Conservation (phyloP, 2,329 filamentous ascomycete genomes). For the Ophiosphaerella narmari region DNA sequence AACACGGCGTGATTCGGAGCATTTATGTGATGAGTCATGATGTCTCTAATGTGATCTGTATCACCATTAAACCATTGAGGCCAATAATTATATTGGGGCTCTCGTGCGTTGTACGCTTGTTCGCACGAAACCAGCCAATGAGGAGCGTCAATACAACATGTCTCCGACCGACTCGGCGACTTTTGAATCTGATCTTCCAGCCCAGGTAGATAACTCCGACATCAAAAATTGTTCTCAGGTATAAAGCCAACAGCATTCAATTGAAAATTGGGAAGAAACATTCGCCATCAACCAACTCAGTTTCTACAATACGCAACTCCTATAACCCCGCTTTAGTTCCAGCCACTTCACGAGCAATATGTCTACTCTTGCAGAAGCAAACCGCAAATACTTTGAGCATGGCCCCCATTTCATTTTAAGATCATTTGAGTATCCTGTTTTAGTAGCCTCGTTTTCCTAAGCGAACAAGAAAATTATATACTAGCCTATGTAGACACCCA, state of each 20-base stretch:
- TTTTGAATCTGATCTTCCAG: slow-evolving; percentile 1
- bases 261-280: neutral
- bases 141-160: neutral
- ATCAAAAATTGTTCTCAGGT: neutral
- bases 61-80: too few species aligned
- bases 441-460: too few species aligned
- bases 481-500: too few species aligned
- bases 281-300: neutral
- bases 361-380: slow-evolving; percentile 38
- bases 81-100: too few species aligned
- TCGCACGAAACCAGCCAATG: neutral
- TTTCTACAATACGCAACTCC: neutral
- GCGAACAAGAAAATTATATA: too few species aligned
- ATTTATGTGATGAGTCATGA: too few species aligned
- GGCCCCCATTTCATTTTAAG: neutral
- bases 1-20: too few species aligned
- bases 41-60: too few species aligned
- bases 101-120: too few species aligned
- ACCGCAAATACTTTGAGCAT: slow-evolving; percentile 45
- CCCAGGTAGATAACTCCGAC: neutral
- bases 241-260: neutral
- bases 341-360: slow-evolving; percentile 14
- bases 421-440: neutral
- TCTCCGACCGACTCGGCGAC: slow-evolving; percentile 18
- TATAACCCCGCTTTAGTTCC: neutral